Conservation (phyloP, 352 stramenopile genomes). For the Elongisporangium senticosum region DNA sequence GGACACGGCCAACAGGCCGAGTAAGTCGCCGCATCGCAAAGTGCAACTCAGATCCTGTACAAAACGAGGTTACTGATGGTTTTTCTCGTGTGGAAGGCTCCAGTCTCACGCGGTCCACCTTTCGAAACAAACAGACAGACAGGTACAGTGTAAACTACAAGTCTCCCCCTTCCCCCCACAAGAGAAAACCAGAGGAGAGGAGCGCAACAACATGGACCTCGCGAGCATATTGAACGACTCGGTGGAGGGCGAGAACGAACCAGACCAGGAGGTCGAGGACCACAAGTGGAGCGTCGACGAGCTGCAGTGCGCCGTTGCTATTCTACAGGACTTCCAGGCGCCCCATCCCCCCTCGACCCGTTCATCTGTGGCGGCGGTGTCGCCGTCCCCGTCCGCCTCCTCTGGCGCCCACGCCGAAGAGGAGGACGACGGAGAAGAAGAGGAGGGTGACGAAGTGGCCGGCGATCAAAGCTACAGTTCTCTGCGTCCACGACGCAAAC, state of each 20-base stretch:
- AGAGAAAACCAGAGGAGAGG: neutral
- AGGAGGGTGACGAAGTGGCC: neutral
- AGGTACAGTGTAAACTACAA: neutral
- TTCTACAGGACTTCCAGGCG: conserved; percentile 7
- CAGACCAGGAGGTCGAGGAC: neutral
- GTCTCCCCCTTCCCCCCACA: neutral
- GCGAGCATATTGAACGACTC: neutral
- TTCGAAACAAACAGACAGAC: conserved; percentile 1
- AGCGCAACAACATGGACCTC: neutral
- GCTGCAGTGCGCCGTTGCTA: conserved; percentile 8
- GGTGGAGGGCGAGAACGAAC: neutral
- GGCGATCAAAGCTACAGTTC: neutral
- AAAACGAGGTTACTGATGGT: conserved; percentile 16
- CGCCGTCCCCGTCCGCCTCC: neutral
- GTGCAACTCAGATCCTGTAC: conserved; percentile 3
- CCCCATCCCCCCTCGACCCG: neutral
- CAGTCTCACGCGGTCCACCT: neutral
- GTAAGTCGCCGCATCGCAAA: neutral
- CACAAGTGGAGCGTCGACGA: conserved; percentile 5
- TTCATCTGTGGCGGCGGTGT: neutral
- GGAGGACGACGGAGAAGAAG: neutral
- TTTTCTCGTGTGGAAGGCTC: conserved; percentile 15
- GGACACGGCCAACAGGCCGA: neutral
- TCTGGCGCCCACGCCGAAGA: neutral
- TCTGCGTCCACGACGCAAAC: neutral